Percentiles rank a stretch among this genome's conserved stretches.
phyloP scores from a whole-genome alignment of 805 yeast species.

The Ogataea trehalophila region DNA sequence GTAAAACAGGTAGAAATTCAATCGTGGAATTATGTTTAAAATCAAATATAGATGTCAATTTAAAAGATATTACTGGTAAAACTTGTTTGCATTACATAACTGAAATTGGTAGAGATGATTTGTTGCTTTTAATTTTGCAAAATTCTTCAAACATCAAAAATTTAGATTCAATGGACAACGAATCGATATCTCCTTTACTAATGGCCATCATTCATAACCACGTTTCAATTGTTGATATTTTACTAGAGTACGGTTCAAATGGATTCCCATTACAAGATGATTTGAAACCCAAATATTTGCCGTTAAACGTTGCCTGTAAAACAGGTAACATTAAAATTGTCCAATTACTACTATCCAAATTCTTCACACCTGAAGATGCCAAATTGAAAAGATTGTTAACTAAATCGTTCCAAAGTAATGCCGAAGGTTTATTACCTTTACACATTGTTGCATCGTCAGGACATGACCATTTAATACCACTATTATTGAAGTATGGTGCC shows the following conservation, averaged over 20 bases:
- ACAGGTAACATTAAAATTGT: slow-evolving; percentile 73
- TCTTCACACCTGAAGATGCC: slow-evolving; percentile 26
- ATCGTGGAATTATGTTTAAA: slow-evolving; percentile 25
- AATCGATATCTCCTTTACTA: slow-evolving; percentile 76
- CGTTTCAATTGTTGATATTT: slow-evolving; percentile 45
- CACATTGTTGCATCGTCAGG: slow-evolving; percentile 90
- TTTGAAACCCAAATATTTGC: slow-evolving; percentile 59
- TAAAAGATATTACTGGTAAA: slow-evolving; percentile 66
- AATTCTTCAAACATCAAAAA: slow-evolving; percentile 22
- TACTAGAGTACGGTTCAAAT: slow-evolving; percentile 46
- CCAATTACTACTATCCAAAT: slow-evolving; percentile 47
- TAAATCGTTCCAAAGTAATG: slow-evolving; percentile 56
- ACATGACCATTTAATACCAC: slow-evolving; percentile 59
- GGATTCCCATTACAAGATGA: slow-evolving; percentile 45
- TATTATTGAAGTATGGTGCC: slow-evolving; percentile 68
- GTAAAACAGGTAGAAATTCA: slow-evolving; percentile 22
- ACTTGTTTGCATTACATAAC: slow-evolving; percentile 87
- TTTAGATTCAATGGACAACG: slow-evolving; percentile 59
- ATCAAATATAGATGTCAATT: slow-evolving; percentile 23
- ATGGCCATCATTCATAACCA: slow-evolving; percentile 71
- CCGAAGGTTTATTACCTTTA: slow-evolving; percentile 83
- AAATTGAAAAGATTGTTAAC: slow-evolving; percentile 25
- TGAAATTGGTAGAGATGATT: slow-evolving; percentile 45
- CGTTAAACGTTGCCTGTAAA: slow-evolving; percentile 84
- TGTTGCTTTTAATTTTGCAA: slow-evolving; percentile 35